A percentile compares a stretch with the other conserved stretches of the same genome.
Conservation (phyloP, 495 filamentous ascomycete species). For the Ramalina intermedia region DNA sequence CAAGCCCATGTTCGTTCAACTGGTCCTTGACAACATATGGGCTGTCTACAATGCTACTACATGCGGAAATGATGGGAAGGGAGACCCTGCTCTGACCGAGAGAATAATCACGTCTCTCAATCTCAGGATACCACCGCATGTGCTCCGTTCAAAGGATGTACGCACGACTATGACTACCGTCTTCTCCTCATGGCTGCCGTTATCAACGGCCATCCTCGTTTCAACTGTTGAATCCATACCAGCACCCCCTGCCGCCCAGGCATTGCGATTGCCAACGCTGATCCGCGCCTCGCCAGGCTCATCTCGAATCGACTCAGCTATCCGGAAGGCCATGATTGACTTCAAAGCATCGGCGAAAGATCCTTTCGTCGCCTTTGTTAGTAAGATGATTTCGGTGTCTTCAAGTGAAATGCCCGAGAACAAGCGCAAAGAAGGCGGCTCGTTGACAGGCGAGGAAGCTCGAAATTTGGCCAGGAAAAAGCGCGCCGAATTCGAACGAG, state of each 20-base stretch:
- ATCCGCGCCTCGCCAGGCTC: conserved; percentile 71
- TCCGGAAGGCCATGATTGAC: conserved; percentile 66
- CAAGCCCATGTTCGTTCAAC: conserved; percentile 95
- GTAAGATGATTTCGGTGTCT: conserved; percentile 93
- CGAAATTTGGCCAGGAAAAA: conserved; percentile 77
- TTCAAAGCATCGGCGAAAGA: conserved; percentile 55
- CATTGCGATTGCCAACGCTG: conserved; percentile 61
- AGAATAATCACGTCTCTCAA: conserved; percentile 90
- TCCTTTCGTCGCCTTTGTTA: conserved; percentile 88
- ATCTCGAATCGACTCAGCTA: conserved; percentile 44
- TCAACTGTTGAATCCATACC: conserved; percentile 89
- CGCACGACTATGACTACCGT: conserved; percentile 70
- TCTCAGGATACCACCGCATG: conserved; percentile 66
- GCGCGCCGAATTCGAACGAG: conserved; percentile 67
- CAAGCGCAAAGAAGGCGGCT: conserved; percentile 48
- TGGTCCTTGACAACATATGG: conserved; percentile 95
- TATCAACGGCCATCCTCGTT: conserved; percentile 84
- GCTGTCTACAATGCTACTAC: conserved; percentile 88
- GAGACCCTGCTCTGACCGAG: conserved; percentile 69
- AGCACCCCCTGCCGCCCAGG: conserved; percentile 71
- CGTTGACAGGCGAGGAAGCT: conserved; percentile 78
- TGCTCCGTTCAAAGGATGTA: conserved; percentile 74
- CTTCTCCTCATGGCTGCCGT: conserved; percentile 78
- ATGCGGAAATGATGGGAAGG: conserved; percentile 66
- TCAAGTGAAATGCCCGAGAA: conserved; percentile 79